Conservation (phyloP, 2,329 filamentous ascomycete genomes). For the Ophiostoma piceae region DNA sequence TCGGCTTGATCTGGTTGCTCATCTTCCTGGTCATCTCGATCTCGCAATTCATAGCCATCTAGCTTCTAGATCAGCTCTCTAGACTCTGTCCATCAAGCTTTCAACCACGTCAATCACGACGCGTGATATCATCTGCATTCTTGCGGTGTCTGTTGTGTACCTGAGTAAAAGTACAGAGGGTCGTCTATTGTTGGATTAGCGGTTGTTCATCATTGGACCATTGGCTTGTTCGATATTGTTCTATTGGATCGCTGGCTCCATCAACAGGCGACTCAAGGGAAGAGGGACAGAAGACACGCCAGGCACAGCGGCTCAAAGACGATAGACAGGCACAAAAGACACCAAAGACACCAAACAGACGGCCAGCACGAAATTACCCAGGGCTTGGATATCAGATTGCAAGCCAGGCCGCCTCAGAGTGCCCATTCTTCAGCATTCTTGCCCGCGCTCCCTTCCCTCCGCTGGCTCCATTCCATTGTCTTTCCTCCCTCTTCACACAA, state of each 20-base stretch:
- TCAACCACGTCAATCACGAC: background rate
- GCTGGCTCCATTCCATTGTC: conserved; percentile 7
- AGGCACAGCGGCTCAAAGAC: background rate
- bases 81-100: background rate
- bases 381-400: background rate
- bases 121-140: conserved; percentile 12
- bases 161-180: background rate
- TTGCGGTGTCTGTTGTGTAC: background rate
- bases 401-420: background rate
- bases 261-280: background rate
- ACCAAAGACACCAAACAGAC: background rate
- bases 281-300: background rate
- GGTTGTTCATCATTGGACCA: too few species aligned
- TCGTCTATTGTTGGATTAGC: background rate
- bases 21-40: background rate
- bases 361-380: background rate
- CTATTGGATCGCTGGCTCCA: background rate
- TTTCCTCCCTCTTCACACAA: background rate
- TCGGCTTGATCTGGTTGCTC: conserved; percentile 2
- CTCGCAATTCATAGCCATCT: background rate
- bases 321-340: background rate
- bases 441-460: conserved; percentile 4
- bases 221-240: background rate
- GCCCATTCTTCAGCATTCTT: background rate
- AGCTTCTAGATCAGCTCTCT: background rate